phyloP scores from a whole-genome alignment of 768 basidiomycete genomes.

The Lactifluus rugatus region DNA sequence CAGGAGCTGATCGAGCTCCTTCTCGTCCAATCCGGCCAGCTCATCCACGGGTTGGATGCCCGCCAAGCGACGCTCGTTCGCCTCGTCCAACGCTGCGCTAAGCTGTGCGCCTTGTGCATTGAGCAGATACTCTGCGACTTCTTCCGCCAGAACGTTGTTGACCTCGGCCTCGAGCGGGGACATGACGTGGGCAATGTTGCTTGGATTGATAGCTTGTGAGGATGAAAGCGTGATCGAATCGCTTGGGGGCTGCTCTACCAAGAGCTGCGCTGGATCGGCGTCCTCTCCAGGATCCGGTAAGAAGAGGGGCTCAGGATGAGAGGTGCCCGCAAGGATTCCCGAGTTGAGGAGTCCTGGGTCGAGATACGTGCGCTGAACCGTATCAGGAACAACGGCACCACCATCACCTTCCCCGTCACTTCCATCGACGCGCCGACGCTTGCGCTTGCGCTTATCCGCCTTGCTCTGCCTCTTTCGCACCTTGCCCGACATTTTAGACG shows the following conservation, averaged over 20 bases:
- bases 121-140: conserved; percentile 58
- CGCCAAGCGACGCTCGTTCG: conserved; percentile 50
- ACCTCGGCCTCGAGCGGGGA: conserved; percentile 49
- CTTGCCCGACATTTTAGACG: conserved; percentile 22
- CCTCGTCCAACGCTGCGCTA: conserved; percentile 54
- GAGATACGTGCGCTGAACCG: conserved; percentile 27
- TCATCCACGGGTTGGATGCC: conserved; percentile 44
- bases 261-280: background rate
- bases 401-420: conserved; percentile 31
- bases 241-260: conserved; percentile 6
- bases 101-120: conserved; percentile 53
- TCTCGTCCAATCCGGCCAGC: conserved; percentile 76
- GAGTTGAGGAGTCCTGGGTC: conserved; percentile 53
- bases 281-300: conserved; percentile 29
- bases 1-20: conserved; percentile 75
- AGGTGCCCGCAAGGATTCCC: conserved; percentile 56
- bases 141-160: conserved; percentile 53
- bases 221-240: background rate
- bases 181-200: conserved; percentile 3
- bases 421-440: conserved; percentile 31
- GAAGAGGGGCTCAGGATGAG: conserved; percentile 29
- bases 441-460: conserved; percentile 29
- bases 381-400: conserved; percentile 14
- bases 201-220: conserved; percentile 9
- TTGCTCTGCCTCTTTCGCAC: conserved; percentile 26